phyloP scores from a whole-genome alignment of 257 asterid species.

The Jasminum sambac region DNA sequence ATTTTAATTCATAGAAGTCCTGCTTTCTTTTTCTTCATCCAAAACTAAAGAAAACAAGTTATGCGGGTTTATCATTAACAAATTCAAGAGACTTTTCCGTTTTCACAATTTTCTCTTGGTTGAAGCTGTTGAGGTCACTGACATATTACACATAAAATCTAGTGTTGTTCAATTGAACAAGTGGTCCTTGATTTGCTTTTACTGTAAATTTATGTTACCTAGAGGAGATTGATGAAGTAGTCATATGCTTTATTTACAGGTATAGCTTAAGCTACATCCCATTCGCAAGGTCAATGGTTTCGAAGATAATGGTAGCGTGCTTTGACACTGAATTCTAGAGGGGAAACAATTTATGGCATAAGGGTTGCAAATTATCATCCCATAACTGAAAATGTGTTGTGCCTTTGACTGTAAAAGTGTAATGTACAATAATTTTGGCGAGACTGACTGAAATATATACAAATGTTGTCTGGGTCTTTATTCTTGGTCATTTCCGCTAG shows the following conservation, averaged over 20 bases:
- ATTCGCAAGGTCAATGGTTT: conserved; percentile 94
- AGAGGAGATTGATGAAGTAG: conserved; percentile 8
- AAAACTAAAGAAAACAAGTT: not conserved
- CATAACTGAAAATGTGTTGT: conserved; percentile 18
- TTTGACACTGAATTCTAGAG: conserved; percentile 89
- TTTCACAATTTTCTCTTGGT: not conserved
- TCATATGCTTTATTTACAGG: conserved; percentile 52
- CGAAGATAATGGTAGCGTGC: conserved; percentile 79
- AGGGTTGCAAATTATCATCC: conserved; percentile 20
- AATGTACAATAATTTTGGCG: conserved; percentile 2
- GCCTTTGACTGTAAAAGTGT: conserved; percentile 16
- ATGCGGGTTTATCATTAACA: not conserved
- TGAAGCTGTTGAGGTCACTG: not conserved
- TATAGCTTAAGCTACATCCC: conserved; percentile 97
- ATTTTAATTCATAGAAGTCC: not conserved
- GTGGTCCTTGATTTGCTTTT: not conserved
- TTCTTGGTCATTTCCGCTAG: not conserved
- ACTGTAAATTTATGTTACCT: not conserved
- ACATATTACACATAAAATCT: not conserved
- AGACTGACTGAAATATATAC: not conserved
- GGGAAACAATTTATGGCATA: conserved; percentile 13
- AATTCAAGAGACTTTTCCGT: conserved; percentile 1
- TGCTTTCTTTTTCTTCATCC: not conserved
- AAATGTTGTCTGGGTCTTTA: not conserved
- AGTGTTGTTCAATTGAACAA: conserved; percentile 6